Conservation (phyloP, 345 rosid genomes). For the Eucalyptus marginata region DNA sequence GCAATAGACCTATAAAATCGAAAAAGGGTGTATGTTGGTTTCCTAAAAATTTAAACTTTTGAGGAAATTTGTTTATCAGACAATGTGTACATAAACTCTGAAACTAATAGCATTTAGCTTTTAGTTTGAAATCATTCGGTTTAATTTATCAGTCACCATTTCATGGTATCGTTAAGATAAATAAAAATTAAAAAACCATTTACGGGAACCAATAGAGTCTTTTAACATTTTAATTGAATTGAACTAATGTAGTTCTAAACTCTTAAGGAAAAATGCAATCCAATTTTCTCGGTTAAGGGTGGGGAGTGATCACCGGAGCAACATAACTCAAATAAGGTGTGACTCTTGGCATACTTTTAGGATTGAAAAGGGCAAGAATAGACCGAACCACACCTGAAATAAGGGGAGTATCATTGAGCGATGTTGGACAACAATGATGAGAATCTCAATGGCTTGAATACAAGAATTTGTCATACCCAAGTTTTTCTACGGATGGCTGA, state of each 20-base stretch:
- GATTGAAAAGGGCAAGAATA: background rate
- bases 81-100: background rate
- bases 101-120: too few relatives aligned
- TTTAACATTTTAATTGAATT: too few relatives aligned
- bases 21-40: background rate
- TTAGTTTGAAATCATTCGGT: too few relatives aligned
- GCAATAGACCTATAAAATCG: too few relatives aligned
- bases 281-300: background rate
- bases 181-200: background rate
- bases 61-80: background rate
- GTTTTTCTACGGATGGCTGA: background rate
- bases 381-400: background rate
- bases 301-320: background rate
- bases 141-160: too few relatives aligned
- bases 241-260: background rate
- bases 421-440: background rate
- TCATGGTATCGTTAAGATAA: too few relatives aligned
- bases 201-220: background rate
- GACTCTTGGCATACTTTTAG: rapidly evolving
- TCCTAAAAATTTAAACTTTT: background rate
- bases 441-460: background rate
- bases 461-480: background rate
- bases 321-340: background rate
- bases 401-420: background rate
- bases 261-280: too few relatives aligned